Evolutionary conservation across 306 rosid species (phyloP), one percentile per base, ranked within the genome.

Genomic region (Inga laurina): DNA sequence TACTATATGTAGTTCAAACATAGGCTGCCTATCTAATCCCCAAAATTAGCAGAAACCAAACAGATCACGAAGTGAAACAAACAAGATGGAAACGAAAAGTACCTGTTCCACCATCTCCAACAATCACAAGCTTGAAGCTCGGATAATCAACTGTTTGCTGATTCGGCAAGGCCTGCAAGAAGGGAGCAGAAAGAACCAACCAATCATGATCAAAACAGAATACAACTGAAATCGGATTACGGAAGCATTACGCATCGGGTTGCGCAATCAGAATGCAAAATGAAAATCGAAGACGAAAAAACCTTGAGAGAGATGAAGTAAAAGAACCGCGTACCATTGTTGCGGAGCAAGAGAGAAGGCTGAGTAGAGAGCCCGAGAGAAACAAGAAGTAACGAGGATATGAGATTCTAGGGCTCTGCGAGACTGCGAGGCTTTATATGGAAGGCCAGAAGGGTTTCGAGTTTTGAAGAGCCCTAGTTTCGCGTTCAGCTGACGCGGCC

Each of bases 31-130:
- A 12, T 13, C 14, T 30, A 13, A 77, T 15, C 54, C 22, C 80
- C 54, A 43, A 76, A 43, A 21, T 11, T 21, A 71, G 35, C 34
- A 71, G 22, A 12, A 22, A 39, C 48, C 49, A 76, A 13, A 46
- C 71, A 80, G 83, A 85, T 85, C 85, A 69, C 2, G 70, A 78
- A 19, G 1, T 14, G 35, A 57, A 81, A 8, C 3, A 39, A 70
- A 41, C 18, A 70, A 41, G 18, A 41, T 5, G 52, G 75, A 76
- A n/a, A 15, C 4, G 4, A 54, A 27, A 8, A 11, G 27, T 14
- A 88, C 93, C 93, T 1, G 93, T 90, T 86, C 93, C 93, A 67
- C 93, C 93, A 68, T 90, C 93, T 6, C 93, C 93, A 0, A 90
- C 93, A 18, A 90, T 86, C n/a, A 90, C 93, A 46, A 90, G 93